Percentiles rank a stretch among this genome's conserved stretches.
Evolutionary conservation across 169 alveolate genomes (phyloP).

Genomic region (Plasmodium knowlesi): DNA sequence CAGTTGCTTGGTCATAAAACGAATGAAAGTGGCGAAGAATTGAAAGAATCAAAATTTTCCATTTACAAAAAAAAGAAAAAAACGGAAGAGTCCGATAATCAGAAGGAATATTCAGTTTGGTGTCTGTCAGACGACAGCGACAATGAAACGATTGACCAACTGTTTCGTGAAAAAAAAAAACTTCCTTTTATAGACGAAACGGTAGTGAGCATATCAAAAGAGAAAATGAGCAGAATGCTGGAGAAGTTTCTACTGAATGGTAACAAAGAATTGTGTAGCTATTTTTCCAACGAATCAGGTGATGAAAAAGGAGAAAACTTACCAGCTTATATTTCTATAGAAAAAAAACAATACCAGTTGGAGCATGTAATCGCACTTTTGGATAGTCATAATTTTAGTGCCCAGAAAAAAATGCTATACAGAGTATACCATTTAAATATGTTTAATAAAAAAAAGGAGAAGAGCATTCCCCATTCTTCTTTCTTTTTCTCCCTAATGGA

Average conservation of each 20-base stretch:
- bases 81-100: neutral
- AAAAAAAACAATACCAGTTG: conserved; percentile 49
- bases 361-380: conserved; percentile 35
- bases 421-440: conserved; percentile 64
- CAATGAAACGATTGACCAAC: conserved; percentile 32
- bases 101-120: neutral
- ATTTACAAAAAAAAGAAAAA: neutral
- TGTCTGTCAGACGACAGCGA: conserved; percentile 55
- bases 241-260: conserved; percentile 10
- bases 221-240: conserved; percentile 10
- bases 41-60: neutral
- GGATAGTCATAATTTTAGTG: conserved; percentile 14
- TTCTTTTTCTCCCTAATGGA: conserved; percentile 70
- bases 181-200: neutral
- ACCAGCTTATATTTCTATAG: conserved; percentile 49
- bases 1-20: neutral
- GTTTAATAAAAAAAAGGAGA: conserved; percentile 2
- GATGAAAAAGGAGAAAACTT: conserved; percentile 42
- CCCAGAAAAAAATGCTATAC: conserved; percentile 63
- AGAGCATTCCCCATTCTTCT: conserved; percentile 19
- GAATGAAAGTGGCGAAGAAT: neutral
- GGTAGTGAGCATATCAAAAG: neutral
- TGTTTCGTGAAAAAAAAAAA: conserved; percentile 9
- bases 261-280: conserved; percentile 33
- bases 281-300: conserved; percentile 40